phyloP scores from a whole-genome alignment of 169 alveolate species.

The Cyclospora cayetanensis region DNA sequence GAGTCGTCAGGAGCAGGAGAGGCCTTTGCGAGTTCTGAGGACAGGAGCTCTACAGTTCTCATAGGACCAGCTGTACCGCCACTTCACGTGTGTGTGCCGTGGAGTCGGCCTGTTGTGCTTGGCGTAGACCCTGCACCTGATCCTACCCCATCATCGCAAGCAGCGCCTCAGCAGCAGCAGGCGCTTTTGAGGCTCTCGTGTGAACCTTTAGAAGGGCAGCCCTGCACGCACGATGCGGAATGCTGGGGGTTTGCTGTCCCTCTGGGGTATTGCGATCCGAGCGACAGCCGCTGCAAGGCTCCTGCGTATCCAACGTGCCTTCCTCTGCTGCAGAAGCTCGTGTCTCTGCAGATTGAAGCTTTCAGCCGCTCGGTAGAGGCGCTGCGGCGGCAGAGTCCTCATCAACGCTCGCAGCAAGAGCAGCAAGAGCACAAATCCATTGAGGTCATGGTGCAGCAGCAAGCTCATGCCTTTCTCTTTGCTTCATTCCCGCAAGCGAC shows the following conservation, averaged over 20 bases:
- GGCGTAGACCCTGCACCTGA: neutral
- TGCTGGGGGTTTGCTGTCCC: constrained; percentile 42
- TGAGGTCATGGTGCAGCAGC: constrained; percentile 46
- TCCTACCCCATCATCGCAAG: too few relatives aligned
- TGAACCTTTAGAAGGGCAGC: constrained; percentile 29
- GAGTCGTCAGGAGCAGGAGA: neutral
- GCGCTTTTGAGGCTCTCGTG: neutral
- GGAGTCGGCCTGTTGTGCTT: constrained; percentile 15
- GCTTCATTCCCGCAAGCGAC: neutral
- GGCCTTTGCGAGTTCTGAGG: too few relatives aligned
- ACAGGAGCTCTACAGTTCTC: neutral
- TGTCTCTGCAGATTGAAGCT: constrained; percentile 4
- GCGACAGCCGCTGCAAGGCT: neutral
- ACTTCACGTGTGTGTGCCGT: constrained; percentile 26
- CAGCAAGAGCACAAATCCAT: constrained; percentile 24
- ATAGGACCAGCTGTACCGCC: constrained; percentile 31
- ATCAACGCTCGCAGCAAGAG: constrained; percentile 38
- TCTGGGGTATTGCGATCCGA: neutral
- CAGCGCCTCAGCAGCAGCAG: constrained; percentile 10
- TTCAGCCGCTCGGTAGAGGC: neutral
- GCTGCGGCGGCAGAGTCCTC: constrained; percentile 10
- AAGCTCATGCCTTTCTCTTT: constrained; percentile 27
- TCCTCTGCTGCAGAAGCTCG: constrained; percentile 24
- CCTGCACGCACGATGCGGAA: constrained; percentile 2
- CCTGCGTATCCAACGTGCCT: neutral